Conservation (phyloP, 768 basidiomycete genomes). For the Calocybe indica region DNA sequence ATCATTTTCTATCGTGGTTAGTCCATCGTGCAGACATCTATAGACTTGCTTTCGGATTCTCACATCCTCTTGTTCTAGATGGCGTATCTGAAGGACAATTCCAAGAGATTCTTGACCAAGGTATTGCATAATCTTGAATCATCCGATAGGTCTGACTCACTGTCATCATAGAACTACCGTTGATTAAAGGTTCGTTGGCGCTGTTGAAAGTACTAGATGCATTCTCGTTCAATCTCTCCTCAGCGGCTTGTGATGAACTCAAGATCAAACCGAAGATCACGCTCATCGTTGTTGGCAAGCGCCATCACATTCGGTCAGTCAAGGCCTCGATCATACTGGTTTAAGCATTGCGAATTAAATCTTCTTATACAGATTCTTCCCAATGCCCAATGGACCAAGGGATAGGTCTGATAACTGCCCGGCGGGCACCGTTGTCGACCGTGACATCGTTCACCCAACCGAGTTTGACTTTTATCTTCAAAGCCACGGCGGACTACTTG, state of each 20-base stretch:
- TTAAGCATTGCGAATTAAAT: background rate
- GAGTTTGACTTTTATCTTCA: constrained; percentile 78
- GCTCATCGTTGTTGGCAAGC: constrained; percentile 74
- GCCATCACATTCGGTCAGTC: constrained; percentile 51
- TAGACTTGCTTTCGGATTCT: constrained; percentile 5
- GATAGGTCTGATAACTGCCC: constrained; percentile 70
- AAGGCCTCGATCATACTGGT: background rate
- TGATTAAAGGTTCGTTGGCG: constrained; percentile 42
- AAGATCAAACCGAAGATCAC: constrained; percentile 65
- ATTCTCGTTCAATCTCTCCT: background rate
- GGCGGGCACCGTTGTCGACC: constrained; percentile 76
- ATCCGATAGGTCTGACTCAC: background rate
- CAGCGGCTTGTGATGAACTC: constrained; percentile 59
- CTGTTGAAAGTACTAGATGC: background rate
- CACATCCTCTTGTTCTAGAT: constrained; percentile 27
- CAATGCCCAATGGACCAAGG: constrained; percentile 27
- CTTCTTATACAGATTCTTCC: constrained; percentile 24
- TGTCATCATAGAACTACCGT: constrained; percentile 42
- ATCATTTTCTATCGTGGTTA: constrained; percentile 72
- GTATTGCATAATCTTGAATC: constrained; percentile 24
- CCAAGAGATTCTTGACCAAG: constrained; percentile 44
- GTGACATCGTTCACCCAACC: constrained; percentile 59
- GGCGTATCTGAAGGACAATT: constrained; percentile 49
- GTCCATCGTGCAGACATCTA: background rate
- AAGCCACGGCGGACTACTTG: constrained; percentile 71